Base-by-base conservation (phyloP, 805 yeast species). In the Blastobotrys terrestris region DNA sequence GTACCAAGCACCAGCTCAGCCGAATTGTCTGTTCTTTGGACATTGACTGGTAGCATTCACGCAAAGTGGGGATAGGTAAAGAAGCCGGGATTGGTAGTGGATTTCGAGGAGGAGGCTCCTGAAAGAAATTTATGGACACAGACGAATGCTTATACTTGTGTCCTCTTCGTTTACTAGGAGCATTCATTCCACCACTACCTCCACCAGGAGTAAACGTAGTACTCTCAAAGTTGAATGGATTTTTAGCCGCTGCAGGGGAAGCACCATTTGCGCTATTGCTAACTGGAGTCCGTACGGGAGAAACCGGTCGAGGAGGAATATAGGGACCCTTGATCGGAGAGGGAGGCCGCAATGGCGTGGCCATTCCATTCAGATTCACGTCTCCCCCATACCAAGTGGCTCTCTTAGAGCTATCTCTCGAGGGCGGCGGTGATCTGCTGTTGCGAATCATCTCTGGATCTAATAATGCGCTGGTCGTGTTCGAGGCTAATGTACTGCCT, bases 81-180 rank as follows among this genome's bases (percentile, higher is more conserved):
- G 77, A 77, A 39, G 77, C 78, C 0, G 90, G 87, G 15, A 83
- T 71, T 43, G 80, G 74, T 39, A 74, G 69, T 0, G 90, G 85
- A 3, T 85, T 83, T 39, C 83, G 75, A 42, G 75, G 80, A 14
- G 90, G 85, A 1, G 97, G 96, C 63, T 92, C 97, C 67, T 88
- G 96, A 66, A 94, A 92, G 66, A 92, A 78, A 67, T 92, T 91
- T 94, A 92, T 86, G 3, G 96, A 89, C 3, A 92, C 96, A 6
- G 97, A 90, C 2, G 97, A 90, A 68, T 92, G 98, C 66, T 92
- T 92, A 66, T 92, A 92, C 60, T 92, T 79, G 68, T 92, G 99
- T 4, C 99, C 99, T 60, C 91, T 82, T 74, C 99, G 83, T 35
- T 57, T 60, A 6, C 68, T 54, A 44, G 53, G 58, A 2, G 58